Evolutionary conservation across 1,284 basidiomycete species (phyloP).

Genomic region (Rhodofomes roseus): DNA sequence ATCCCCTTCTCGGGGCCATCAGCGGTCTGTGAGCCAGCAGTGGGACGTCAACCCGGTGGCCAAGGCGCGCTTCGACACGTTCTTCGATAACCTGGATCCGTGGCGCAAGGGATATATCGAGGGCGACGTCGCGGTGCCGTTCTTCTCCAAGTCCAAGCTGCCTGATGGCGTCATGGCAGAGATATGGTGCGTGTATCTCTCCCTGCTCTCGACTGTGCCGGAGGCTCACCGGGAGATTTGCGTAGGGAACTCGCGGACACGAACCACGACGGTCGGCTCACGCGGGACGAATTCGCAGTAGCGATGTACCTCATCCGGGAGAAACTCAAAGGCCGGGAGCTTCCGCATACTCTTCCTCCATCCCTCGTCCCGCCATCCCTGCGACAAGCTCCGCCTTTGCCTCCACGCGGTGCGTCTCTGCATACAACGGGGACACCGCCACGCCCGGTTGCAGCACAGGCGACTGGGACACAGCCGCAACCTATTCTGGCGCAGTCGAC

Average conservation of each 20-base stretch:
- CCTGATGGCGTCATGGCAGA: conserved; percentile 82
- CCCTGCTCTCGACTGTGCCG: no score
- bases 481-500: not conserved
- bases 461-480: not conserved
- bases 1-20: conserved; percentile 2
- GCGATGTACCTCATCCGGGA: conserved; percentile 93
- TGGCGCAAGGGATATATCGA: conserved; percentile 80
- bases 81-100: conserved; percentile 84
- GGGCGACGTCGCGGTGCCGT: conserved; percentile 91
- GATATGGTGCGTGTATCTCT: conserved; percentile 68
- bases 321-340: conserved; percentile 76
- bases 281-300: conserved; percentile 92
- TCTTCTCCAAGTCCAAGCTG: conserved; percentile 91
- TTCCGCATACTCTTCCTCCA: conserved; percentile 59
- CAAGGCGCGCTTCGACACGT: conserved; percentile 76
- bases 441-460: not conserved
- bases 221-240: not conserved
- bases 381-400: conserved; percentile 1
- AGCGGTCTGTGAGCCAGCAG: conserved; percentile 2
- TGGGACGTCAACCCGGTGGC: conserved; percentile 87
- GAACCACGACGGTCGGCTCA: conserved; percentile 83
- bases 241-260: conserved; percentile 93
- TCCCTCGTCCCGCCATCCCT: conserved; percentile 14
- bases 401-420: not conserved
- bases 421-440: not conserved